Evolutionary conservation across 2,329 filamentous ascomycete species (phyloP).

Genomic region (Paracorniculantispora psalliotae): DNA sequence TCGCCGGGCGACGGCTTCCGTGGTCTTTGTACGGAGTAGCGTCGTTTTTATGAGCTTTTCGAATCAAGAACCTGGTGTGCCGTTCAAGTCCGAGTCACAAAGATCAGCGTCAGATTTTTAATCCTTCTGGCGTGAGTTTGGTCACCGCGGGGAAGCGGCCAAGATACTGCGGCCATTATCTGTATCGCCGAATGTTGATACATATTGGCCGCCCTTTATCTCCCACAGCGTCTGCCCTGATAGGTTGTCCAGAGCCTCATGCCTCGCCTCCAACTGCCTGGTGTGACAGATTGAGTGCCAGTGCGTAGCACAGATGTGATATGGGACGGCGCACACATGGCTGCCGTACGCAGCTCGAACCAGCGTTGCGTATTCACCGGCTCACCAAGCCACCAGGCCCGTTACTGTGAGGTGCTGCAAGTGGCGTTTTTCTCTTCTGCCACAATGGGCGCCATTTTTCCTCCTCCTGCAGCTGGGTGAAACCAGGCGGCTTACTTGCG

Average conservation of each 20-base stretch:
- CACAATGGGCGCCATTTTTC: not conserved
- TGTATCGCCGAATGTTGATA: too few relatives aligned
- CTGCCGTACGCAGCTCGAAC: too few relatives aligned
- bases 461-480: slow-evolving; percentile 3
- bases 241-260: not conserved
- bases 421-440: not conserved
- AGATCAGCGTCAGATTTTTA: too few relatives aligned
- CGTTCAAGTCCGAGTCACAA: too few relatives aligned
- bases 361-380: not conserved
- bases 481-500: not conserved
- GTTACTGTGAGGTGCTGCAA: not conserved
- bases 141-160: too few relatives aligned
- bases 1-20: not conserved
- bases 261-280: not conserved
- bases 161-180: too few relatives aligned
- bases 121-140: not conserved
- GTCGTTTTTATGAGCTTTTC: too few relatives aligned
- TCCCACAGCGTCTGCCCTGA: too few relatives aligned
- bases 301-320: not conserved
- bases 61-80: too few relatives aligned
- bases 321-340: too few relatives aligned
- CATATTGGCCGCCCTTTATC: too few relatives aligned
- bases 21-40: not conserved
- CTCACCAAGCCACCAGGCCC: not conserved
- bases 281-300: not conserved